Percentiles rank a stretch among this genome's conserved stretches.
phyloP scores from a whole-genome alignment of 1,139 yeast genomes.

The Nakaseomyces sp. region DNA sequence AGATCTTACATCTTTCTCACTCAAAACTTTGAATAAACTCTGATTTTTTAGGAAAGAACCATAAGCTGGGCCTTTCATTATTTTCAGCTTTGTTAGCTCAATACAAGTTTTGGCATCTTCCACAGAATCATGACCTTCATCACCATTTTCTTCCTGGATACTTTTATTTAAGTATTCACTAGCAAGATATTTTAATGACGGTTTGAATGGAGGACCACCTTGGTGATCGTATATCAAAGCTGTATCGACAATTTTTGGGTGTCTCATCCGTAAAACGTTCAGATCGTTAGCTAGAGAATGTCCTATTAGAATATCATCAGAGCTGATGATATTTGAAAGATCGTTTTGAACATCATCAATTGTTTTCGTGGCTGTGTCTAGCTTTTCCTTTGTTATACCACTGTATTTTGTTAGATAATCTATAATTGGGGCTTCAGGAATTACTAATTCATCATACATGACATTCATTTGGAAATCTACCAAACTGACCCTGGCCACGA shows the following conservation, averaged over 20 bases:
- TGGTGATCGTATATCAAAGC: conserved; percentile 60
- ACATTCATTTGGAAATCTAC: conserved; percentile 54
- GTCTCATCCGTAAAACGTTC: conserved; percentile 49
- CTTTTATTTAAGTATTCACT: conserved; percentile 42
- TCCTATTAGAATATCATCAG: conserved; percentile 54
- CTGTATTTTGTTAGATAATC: conserved; percentile 79
- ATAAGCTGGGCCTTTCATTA: conserved; percentile 54
- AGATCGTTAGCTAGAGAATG: conserved; percentile 69
- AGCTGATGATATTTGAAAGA: conserved; percentile 39
- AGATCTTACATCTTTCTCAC: conserved; percentile 33
- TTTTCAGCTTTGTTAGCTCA: conserved; percentile 62
- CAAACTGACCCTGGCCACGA: conserved; percentile 68
- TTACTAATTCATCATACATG: conserved; percentile 63
- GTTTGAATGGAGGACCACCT: conserved; percentile 71
- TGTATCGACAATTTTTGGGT: conserved; percentile 62
- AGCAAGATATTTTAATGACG: conserved; percentile 65
- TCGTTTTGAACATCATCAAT: conserved; percentile 57
- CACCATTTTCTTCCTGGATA: conserved; percentile 51
- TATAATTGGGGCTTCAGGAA: conserved; percentile 62
- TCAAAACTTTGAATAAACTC: conserved; percentile 33
- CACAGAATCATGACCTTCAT: conserved; percentile 71
- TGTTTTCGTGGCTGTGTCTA: conserved; percentile 55
- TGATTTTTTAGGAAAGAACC: conserved; percentile 49
- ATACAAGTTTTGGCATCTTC: conserved; percentile 82
- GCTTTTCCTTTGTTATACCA: conserved; percentile 70